These are phyloP conservation scores for Trypanosoma platydactyli DNA, from an alignment of 208 protist species.

Conservation along the genomic window DNA sequence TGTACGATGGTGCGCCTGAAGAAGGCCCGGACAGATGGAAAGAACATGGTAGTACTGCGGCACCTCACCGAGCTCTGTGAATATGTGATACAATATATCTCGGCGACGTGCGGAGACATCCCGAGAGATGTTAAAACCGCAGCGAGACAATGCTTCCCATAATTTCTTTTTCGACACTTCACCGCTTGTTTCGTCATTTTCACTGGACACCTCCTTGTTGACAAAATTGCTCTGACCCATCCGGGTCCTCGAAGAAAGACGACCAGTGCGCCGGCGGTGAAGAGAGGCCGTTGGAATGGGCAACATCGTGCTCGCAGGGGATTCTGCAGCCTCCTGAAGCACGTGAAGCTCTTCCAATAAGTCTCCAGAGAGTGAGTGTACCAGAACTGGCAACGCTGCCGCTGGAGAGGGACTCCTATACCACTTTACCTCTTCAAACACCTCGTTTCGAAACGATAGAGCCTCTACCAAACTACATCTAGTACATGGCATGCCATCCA, in stretches of 20 bases:
- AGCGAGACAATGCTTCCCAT: conserved; percentile 44
- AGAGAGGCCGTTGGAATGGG: neutral
- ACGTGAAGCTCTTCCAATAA: conserved; percentile 1
- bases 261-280: neutral
- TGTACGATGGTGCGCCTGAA: conserved; percentile 66
- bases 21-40: conserved; percentile 54
- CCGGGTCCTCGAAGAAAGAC: neutral
- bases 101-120: conserved; percentile 32
- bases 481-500: conserved; percentile 5
- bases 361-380: conserved; percentile 10
- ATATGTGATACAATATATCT: conserved; percentile 60
- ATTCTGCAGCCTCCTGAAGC: conserved; percentile 9
- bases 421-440: neutral
- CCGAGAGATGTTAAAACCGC: conserved; percentile 32
- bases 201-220: neutral
- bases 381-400: conserved; percentile 12
- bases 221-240: neutral
- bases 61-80: conserved; percentile 59
- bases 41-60: conserved; percentile 71
- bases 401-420: conserved; percentile 16
- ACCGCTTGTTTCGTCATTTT: neutral
- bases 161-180: neutral
- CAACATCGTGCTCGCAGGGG: too few species aligned
- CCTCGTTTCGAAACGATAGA: neutral
- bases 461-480: neutral